phyloP scores from a whole-genome alignment of 345 rosid species.

The Garcia nutans region DNA sequence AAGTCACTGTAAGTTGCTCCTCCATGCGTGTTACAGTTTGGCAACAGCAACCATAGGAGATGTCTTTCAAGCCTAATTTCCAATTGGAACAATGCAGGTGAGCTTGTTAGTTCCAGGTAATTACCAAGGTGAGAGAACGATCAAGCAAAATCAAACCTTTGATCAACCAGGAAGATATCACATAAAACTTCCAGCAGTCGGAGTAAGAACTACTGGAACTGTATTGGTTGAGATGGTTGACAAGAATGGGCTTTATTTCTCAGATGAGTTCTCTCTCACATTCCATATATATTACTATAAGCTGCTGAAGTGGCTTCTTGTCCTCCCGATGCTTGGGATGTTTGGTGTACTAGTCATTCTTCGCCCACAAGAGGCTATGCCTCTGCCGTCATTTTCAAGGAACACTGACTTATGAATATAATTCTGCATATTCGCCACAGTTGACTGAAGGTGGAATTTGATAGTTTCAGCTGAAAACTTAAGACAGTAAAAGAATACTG shows the following conservation, averaged over 20 bases:
- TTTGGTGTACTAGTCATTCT: conserved; percentile 81
- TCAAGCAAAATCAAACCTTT: conserved; percentile 63
- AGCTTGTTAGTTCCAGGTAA: conserved; percentile 91
- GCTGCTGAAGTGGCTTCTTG: conserved; percentile 94
- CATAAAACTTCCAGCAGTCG: conserved; percentile 83
- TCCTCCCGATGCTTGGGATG: conserved; percentile 98
- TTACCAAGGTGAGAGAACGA: conserved; percentile 85
- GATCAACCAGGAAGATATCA: conserved; percentile 71
- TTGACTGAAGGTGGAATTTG: conserved; percentile 6
- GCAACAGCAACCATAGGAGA: background rate
- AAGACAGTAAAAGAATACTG: background rate
- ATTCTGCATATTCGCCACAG: background rate
- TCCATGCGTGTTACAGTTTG: conserved; percentile 1
- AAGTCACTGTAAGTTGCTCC: conserved; percentile 72
- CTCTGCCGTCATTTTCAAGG: conserved; percentile 89
- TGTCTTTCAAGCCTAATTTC: background rate
- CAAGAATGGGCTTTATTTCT: conserved; percentile 85
- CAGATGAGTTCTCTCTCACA: conserved; percentile 93
- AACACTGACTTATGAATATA: conserved; percentile 64
- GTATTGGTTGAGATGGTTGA: conserved; percentile 96
- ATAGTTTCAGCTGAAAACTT: conserved; percentile 11
- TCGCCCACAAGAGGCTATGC: conserved; percentile 86
- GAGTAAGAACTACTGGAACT: conserved; percentile 88
- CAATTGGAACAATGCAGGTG: conserved; percentile 49
- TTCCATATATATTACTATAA: conserved; percentile 97